Conservation (phyloP, 768 basidiomycete species). For the Lyophyllum atratum region DNA sequence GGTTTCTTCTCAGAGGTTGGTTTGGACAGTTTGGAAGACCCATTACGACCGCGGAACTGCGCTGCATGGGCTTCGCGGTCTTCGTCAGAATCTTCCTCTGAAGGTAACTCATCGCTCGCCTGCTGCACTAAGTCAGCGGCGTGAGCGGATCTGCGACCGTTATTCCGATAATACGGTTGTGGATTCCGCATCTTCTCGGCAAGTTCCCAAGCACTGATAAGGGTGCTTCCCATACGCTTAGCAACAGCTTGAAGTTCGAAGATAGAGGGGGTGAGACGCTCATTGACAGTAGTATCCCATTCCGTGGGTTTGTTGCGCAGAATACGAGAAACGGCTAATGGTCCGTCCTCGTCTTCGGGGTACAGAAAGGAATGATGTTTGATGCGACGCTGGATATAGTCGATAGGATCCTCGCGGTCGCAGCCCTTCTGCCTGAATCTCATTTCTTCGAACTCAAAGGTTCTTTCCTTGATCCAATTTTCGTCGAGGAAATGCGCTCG, state of each 20-base stretch:
- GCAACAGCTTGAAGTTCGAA: not conserved
- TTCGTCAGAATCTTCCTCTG: too few species aligned
- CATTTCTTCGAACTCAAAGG: slow-evolving; percentile 18
- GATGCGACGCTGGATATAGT: not conserved
- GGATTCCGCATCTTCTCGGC: not conserved
- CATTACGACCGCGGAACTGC: too few species aligned
- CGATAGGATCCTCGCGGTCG: not conserved
- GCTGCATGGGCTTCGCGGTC: not conserved
- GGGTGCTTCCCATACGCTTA: not conserved
- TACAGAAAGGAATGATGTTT: not conserved
- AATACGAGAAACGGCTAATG: not conserved
- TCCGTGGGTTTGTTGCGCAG: not conserved
- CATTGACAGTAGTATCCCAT: not conserved
- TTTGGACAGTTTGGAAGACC: too few species aligned
- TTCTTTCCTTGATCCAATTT: slow-evolving; percentile 4
- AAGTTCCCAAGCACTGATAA: not conserved
- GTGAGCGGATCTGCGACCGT: not conserved
- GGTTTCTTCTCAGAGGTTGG: slow-evolving; percentile 2
- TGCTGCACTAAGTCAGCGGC: too few species aligned
- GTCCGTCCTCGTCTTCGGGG: not conserved
- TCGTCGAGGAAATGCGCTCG: slow-evolving; percentile 15
- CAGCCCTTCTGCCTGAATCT: slow-evolving; percentile 1
- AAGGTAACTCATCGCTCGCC: too few species aligned
- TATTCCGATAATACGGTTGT: too few species aligned
- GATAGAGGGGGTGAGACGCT: not conserved